These are phyloP conservation scores for Penicillium argentinense DNA, from an alignment of 495 filamentous ascomycete species.

Conservation along the genomic window DNA sequence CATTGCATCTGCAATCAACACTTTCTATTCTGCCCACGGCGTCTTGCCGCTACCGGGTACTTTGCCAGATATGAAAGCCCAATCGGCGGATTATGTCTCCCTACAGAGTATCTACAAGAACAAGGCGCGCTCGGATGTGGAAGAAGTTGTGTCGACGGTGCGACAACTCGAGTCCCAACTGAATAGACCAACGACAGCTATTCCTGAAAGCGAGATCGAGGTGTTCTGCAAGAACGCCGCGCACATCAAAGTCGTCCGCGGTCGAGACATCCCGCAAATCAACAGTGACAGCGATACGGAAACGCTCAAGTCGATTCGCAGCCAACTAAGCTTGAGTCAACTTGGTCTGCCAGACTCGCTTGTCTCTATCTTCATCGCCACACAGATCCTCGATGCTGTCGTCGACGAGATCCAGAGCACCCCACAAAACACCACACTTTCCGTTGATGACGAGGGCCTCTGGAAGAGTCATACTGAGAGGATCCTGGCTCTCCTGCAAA, in stretches of 20 bases:
- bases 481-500: conserved; percentile 38
- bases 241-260: conserved; percentile 83
- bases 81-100: conserved; percentile 85
- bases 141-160: conserved; percentile 73
- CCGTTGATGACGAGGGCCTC: conserved; percentile 36
- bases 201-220: conserved; percentile 79
- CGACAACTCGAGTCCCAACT: conserved; percentile 57
- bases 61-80: conserved; percentile 97
- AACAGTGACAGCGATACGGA: conserved; percentile 27
- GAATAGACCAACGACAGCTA: conserved; percentile 40
- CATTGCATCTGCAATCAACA: conserved; percentile 75
- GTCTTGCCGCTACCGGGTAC: conserved; percentile 82
- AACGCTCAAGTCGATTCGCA: conserved; percentile 34
- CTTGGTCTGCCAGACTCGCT: conserved; percentile 51
- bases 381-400: conserved; percentile 61
- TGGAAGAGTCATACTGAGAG: conserved; percentile 47
- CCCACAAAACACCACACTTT: conserved; percentile 11
- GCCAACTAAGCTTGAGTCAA: conserved; percentile 26
- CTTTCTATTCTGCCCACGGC: conserved; percentile 69
- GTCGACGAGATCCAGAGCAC: conserved; percentile 39
- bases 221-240: conserved; percentile 94
- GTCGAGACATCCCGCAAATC: conserved; percentile 52
- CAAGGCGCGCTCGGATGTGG: conserved; percentile 78
- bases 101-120: conserved; percentile 93
- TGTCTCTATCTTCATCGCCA: conserved; percentile 76